phyloP scores from a whole-genome alignment of 495 filamentous ascomycete genomes.

The Neurospora terricola region DNA sequence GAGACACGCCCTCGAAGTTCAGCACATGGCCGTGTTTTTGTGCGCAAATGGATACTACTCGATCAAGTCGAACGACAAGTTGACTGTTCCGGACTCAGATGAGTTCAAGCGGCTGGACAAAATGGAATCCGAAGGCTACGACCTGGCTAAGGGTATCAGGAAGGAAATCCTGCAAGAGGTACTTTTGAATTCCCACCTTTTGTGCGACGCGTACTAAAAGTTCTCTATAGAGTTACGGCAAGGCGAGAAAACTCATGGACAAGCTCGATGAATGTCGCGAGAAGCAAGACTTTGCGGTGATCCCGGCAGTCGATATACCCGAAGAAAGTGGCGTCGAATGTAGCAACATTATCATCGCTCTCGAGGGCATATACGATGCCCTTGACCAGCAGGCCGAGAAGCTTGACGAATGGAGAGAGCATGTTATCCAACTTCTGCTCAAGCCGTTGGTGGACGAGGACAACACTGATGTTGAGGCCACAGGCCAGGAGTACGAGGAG shows the following conservation, averaged over 20 bases:
- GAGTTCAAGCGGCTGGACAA: constrained; percentile 56
- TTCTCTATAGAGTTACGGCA: constrained; percentile 14
- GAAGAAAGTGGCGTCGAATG: constrained; percentile 27
- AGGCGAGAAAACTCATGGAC: constrained; percentile 30
- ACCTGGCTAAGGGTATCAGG: constrained; percentile 63
- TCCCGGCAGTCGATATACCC: constrained; percentile 37
- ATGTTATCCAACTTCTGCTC: constrained; percentile 57
- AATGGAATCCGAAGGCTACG: constrained; percentile 62
- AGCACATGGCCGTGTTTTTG: constrained; percentile 79
- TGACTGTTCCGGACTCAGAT: constrained; percentile 52
- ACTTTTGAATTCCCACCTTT: background rate
- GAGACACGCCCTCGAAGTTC: constrained; percentile 61
- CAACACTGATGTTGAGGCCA: constrained; percentile 46
- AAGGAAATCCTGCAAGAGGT: constrained; percentile 58
- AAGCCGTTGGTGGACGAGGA: constrained; percentile 78
- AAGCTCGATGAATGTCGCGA: constrained; percentile 36
- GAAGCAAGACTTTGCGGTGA: constrained; percentile 47
- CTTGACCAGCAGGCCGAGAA: constrained; percentile 61
- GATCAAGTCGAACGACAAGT: constrained; percentile 58
- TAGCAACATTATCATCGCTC: constrained; percentile 15
- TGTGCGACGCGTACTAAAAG: constrained; percentile 4
- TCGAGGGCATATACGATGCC: constrained; percentile 32
- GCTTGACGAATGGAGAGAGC: constrained; percentile 63
- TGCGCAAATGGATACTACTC: constrained; percentile 74
- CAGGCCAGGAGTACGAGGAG: constrained; percentile 81